Conservation (phyloP, 495 filamentous ascomycete genomes). For the Copromyces sp. region DNA sequence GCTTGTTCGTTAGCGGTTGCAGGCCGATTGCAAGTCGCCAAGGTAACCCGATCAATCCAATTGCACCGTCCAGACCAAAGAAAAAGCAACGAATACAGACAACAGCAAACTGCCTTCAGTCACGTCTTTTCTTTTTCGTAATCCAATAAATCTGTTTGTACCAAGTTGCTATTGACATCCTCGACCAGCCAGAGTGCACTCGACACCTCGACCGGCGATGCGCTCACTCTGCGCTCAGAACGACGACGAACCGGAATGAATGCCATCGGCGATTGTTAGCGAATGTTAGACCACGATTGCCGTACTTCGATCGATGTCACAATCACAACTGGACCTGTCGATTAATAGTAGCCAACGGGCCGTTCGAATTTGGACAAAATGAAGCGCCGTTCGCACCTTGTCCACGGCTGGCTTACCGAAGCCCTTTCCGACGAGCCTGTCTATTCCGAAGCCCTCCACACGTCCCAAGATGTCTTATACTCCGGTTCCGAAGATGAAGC, state of each 20-base stretch:
- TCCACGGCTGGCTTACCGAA: slow-evolving; percentile 11
- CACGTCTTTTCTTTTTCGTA: neutral
- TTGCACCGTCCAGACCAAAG: neutral
- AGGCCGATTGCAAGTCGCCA: neutral
- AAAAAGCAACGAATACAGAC: neutral
- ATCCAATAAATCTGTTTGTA: neutral
- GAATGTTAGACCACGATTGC: neutral
- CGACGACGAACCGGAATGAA: neutral
- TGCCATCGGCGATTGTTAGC: neutral
- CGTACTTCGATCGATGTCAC: neutral
- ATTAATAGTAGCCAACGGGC: neutral
- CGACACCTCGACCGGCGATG: neutral
- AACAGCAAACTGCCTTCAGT: neutral
- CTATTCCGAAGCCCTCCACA: slow-evolving; percentile 32
- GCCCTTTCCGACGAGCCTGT: slow-evolving; percentile 23
- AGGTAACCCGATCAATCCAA: neutral
- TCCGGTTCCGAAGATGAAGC: slow-evolving; percentile 51
- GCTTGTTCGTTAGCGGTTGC: neutral
- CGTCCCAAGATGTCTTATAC: slow-evolving; percentile 32
- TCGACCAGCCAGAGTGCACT: neutral
- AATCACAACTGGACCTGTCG: neutral
- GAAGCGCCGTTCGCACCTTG: slow-evolving; percentile 1
- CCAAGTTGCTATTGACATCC: neutral
- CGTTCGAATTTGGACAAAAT: neutral
- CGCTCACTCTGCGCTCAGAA: neutral